Evolutionary conservation across 768 basidiomycete genomes (phyloP), one percentile per base, ranked within the genome.

Genomic region (Suillus bovinus): DNA sequence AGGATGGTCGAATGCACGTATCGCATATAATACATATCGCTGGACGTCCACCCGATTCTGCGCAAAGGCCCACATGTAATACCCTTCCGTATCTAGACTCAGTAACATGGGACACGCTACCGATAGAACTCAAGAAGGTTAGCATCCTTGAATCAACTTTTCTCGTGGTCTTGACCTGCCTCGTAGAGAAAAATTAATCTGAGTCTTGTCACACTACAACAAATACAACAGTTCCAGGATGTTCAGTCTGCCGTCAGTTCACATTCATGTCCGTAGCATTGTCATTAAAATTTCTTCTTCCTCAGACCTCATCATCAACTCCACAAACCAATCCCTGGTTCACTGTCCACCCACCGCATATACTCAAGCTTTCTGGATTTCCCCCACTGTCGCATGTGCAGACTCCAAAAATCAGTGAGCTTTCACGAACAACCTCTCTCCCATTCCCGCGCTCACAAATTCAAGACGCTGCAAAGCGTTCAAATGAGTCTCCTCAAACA

Each of bases 21-120:
- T 77, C 68, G 33, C 84, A 88, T 66, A 76, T 91, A 16, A 71
- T 91, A 41, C 89, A 91, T 66, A 72, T 91, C 50, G 84, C 88
- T 1, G 81, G 84, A 13, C 77, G 79, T 4, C 76, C 79, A 22
- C 86, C 88, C 0, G 87, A 91, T 67, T 67, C 71, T 8, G 76
- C 86, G 5, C 74, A 78, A 64, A 76, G 80, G 53, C 90, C 90
- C 4, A 68, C 74, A 27, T 86, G 79, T 70, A 92, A 92, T 70
- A 75, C 72, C 7, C 68, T 72, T 5, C 73, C 79, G 3, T 67
- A 72, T 16, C 69, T 86, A 22, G 87, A 89, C 68, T 70, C 70
- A 17, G 73, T 84, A 13, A 80, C 78, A 6, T 91, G 89, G 89
- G 83, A 86, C 16, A 77, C 80, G 4, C 71, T 91, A 4, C 84